phyloP scores from a whole-genome alignment of 108 stramenopile genomes.

The Thalassiosira profunda region DNA sequence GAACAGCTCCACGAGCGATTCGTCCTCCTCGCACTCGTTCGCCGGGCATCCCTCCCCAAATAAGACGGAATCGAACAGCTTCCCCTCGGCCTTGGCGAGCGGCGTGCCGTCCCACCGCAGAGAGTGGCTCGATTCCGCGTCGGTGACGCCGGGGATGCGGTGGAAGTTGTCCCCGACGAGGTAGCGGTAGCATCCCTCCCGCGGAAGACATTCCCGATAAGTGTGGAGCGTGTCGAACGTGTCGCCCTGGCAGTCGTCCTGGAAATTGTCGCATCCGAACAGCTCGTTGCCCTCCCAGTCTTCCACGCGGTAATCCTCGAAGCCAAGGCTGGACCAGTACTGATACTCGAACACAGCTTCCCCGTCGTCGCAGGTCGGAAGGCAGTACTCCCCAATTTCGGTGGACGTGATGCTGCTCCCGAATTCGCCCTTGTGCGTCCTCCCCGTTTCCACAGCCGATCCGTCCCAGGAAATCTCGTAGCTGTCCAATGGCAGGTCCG shows the following conservation, averaged over 20 bases:
- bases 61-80: neutral
- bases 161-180: too few species aligned
- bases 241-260: too few species aligned
- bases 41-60: conserved; percentile 1
- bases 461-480: neutral
- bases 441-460: too few species aligned
- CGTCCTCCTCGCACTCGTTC: neutral
- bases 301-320: neutral
- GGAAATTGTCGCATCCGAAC: neutral
- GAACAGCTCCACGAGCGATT: neutral
- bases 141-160: too few species aligned
- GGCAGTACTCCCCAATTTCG: neutral
- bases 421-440: too few species aligned
- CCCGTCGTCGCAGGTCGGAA: neutral
- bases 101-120: too few species aligned
- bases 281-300: neutral
- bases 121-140: too few species aligned
- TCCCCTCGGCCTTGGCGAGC: too few species aligned
- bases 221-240: neutral
- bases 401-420: neutral
- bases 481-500: neutral
- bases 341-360: neutral
- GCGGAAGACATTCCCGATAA: neutral
- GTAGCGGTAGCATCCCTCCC: neutral
- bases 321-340: neutral